Evolutionary conservation across 129 eudicot species (phyloP), one percentile per base, ranked within the genome.

Genomic region (Arctium lappa): DNA sequence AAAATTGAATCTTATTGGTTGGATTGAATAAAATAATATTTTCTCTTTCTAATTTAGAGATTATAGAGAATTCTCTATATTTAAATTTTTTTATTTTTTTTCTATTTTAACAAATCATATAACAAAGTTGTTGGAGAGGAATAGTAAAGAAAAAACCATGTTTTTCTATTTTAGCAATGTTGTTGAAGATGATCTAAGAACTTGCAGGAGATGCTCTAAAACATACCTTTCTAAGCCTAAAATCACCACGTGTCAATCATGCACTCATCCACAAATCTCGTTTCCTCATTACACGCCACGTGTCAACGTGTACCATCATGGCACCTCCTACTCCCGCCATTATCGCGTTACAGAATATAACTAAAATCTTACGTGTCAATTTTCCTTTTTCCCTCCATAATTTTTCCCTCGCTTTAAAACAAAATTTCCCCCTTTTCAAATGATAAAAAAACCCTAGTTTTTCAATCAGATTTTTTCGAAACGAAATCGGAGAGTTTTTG

Each of bases 361-460:
- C 85, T 27, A 1, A 42, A 44, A 34, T 71, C 83, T 78, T 91
- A 89, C 91, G 88, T 91, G 92, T 77, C 88, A 65, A 33, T 63
- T 72, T 63, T 65, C 81, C 4, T 69, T 84, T 32, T 84, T 32
- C 82, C 80, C 69, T 75, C 77, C 82, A 32, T 53, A 12, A 12
- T 27, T 69, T 63, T 39, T 16, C 42, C 27, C 29, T 22, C 37
- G 81, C 81, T 72, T 72, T 69, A 46, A 72, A 56, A 5, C 8
- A 22, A 22, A 22, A 73, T 79, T 74, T 48, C 80, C 69, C 34
- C 75, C 12, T 16, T 33, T 36, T 65, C 60, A 71, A 31, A 31
- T 75, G 22, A 46, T 2, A 5, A 46, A 37, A 46, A 48, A 53
- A 74, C 27, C 75, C 34, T 10, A 13, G 15, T 69, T 62, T 29